These are phyloP conservation scores for Exobasidium cylindrosporum DNA, from an alignment of 1,284 basidiomycete genomes.

Conservation along the genomic window DNA sequence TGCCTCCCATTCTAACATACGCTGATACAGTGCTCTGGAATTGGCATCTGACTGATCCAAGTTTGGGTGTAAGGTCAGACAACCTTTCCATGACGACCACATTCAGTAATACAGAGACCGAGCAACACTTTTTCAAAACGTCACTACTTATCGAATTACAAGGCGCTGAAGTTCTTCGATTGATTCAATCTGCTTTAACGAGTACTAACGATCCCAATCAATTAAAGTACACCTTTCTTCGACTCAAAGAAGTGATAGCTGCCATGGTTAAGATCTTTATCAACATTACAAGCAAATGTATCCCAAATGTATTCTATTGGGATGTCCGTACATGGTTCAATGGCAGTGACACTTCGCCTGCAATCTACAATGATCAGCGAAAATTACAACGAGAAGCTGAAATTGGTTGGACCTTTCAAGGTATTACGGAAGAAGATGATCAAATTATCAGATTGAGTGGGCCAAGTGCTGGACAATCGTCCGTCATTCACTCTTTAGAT, in stretches of 20 bases:
- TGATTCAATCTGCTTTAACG: too few species aligned
- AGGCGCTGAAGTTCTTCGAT: conserved; percentile 76
- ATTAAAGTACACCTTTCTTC: too few species aligned
- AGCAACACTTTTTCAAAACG: conserved; percentile 83
- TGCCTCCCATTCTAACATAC: conserved; percentile 88
- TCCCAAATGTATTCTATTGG: conserved; percentile 78
- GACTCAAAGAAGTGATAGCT: conserved; percentile 69
- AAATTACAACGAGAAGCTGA: conserved; percentile 20
- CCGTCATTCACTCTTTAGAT: conserved; percentile 82
- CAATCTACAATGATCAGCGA: too few species aligned
- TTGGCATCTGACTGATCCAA: conserved; percentile 62
- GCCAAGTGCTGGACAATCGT: conserved; percentile 85
- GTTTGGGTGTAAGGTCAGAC: conserved; percentile 42
- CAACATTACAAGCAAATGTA: conserved; percentile 68
- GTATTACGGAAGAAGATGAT: conserved; percentile 56
- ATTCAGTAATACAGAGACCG: conserved; percentile 79
- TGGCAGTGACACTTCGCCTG: conserved; percentile 76
- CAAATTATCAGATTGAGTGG: conserved; percentile 67
- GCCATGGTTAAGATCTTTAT: conserved; percentile 28
- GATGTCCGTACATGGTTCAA: conserved; percentile 87
- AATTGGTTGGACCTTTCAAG: conserved; percentile 75
- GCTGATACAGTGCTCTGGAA: conserved; percentile 92
- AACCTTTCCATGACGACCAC: conserved; percentile 61
- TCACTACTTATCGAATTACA: conserved; percentile 85
- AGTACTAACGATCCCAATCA: too few species aligned